These are phyloP conservation scores for Edaphochlamys debaryana DNA, from an alignment of 139 green algal species.

Conservation along the genomic window DNA sequence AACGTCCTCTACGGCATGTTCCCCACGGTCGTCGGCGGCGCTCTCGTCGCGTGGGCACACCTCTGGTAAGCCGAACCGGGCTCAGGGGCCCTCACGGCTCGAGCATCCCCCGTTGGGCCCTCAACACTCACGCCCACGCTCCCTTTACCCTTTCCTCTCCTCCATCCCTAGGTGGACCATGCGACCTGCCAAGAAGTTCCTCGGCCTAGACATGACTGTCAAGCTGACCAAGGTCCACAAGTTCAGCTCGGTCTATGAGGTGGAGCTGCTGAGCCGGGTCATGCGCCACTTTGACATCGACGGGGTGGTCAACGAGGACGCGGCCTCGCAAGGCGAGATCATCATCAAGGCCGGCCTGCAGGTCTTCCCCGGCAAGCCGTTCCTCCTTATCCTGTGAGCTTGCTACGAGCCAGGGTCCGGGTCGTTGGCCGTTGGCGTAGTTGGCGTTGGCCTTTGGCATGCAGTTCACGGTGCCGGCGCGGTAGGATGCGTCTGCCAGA, in stretches of 20 bases:
- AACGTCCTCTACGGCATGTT: slow-evolving; percentile 47
- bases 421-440: too few relatives aligned
- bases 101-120: too few relatives aligned
- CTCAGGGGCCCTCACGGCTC: too few relatives aligned
- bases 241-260: slow-evolving; percentile 9
- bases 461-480: too few relatives aligned
- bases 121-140: too few relatives aligned
- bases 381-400: background rate
- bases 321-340: slow-evolving; percentile 7
- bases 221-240: slow-evolving; percentile 40
- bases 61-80: too few relatives aligned
- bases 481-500: too few relatives aligned
- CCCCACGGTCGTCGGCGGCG: slow-evolving; percentile 23
- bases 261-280: slow-evolving; percentile 9
- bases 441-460: too few relatives aligned
- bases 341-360: slow-evolving; percentile 17
- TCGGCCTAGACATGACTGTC: background rate
- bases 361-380: background rate
- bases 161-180: slow-evolving; percentile 2
- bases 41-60: too few relatives aligned
- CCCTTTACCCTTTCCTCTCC: too few relatives aligned
- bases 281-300: slow-evolving; percentile 7
- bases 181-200: slow-evolving; percentile 27
- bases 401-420: too few relatives aligned
- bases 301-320: background rate